phyloP scores from a whole-genome alignment of 139 green algal genomes.

The Medakamo hakoo region DNA sequence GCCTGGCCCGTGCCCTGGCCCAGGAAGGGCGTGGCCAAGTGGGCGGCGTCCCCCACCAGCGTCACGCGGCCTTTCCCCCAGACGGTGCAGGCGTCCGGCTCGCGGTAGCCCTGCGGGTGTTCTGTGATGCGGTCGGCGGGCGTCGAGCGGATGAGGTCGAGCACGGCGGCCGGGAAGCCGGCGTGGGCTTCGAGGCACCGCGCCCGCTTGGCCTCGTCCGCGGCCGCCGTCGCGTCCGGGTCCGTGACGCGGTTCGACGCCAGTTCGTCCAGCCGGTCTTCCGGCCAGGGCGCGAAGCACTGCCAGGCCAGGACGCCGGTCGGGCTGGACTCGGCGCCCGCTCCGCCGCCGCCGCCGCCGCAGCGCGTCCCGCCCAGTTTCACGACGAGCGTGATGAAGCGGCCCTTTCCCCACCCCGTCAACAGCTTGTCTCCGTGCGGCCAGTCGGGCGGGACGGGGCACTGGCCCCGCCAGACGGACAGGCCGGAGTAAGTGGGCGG shows the following conservation, averaged over 20 bases:
- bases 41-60: conserved; percentile 10
- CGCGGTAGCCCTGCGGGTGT: conserved; percentile 6
- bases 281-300: background rate
- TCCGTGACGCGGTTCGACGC: background rate
- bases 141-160: background rate
- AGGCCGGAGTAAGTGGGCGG: conserved; percentile 4
- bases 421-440: background rate
- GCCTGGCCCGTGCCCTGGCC: conserved; percentile 4
- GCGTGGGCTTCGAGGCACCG: background rate
- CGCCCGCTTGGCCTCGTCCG: background rate
- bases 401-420: background rate
- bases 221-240: background rate
- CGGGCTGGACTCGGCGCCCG: too few species aligned
- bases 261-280: conserved; percentile 4
- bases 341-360: too few species aligned
- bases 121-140: conserved; percentile 4
- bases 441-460: background rate
- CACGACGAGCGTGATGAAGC: background rate
- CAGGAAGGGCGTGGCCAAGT: conserved; percentile 7
- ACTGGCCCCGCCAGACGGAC: background rate
- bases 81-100: background rate
- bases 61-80: conserved; percentile 7
- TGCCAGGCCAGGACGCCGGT: background rate
- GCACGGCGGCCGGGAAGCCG: background rate
- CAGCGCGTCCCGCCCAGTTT: background rate